phyloP scores from a whole-genome alignment of 2,329 filamentous ascomycete species.

The Sporothrix humicola region DNA sequence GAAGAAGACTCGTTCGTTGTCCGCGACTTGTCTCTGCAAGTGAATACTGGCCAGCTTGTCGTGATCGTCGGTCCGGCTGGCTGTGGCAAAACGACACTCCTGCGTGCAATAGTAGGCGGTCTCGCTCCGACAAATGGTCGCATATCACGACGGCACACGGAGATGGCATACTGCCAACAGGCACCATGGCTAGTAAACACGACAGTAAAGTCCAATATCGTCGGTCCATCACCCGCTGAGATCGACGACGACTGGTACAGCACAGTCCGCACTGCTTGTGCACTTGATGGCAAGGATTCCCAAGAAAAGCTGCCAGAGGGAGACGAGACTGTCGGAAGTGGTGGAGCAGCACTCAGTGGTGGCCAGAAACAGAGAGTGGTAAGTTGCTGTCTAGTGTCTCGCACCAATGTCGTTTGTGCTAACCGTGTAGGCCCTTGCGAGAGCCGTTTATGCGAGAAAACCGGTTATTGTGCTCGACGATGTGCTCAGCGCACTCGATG shows the following conservation, averaged over 20 bases:
- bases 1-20: neutral
- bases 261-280: neutral
- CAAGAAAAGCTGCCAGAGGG: slow-evolving; percentile 11
- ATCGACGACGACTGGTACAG: slow-evolving; percentile 1
- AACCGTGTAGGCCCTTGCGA: slow-evolving; percentile 37
- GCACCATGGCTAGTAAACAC: slow-evolving; percentile 21
- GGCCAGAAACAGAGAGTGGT: slow-evolving; percentile 33
- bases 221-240: neutral
- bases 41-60: neutral
- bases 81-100: slow-evolving; percentile 11
- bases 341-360: neutral
- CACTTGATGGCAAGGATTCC: neutral
- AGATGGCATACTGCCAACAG: slow-evolving; percentile 25
- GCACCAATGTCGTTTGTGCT: too few species aligned
- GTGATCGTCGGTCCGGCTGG: neutral
- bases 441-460: slow-evolving; percentile 44
- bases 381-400: too few species aligned
- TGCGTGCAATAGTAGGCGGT: neutral
- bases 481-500: slow-evolving; percentile 46
- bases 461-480: slow-evolving; percentile 46
- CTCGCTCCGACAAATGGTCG: neutral
- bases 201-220: neutral
- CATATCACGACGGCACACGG: neutral
- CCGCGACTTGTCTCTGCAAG: neutral
- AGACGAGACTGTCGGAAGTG: slow-evolving; percentile 1